Base-by-base conservation (phyloP, 495 filamentous ascomycete genomes). In the Astrothelium macrocarpum region DNA sequence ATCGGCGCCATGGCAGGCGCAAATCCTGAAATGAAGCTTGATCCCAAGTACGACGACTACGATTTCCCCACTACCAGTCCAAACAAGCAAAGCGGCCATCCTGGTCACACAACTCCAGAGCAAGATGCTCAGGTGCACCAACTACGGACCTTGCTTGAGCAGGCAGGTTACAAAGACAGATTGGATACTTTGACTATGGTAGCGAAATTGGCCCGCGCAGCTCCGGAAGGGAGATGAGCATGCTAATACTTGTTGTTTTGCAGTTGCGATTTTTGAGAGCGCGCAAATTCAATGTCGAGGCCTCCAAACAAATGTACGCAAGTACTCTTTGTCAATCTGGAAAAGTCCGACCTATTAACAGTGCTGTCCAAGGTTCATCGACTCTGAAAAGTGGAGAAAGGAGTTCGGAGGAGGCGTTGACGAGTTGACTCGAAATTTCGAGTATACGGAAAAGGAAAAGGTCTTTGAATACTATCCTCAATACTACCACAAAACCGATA, bases 401-500 rank as follows among this genome's bases (percentile, higher is more conserved):
- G 84, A 91, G 45, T 92, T 86, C 71, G 84, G 86, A 14, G 74
- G 72, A 59, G 75, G 75, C 60, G 90, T 95, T n/a, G 91, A 97
- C 75, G 81, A 95, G 45, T 83, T 93, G 20, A 82, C 90, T 61
- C 80, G 80, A 53, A 87, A 78, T 60, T 98, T 95, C 79, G 85
- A 92, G 43, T 96, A 96, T 75, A 80, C 78, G 29, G 95, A 97
- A 82, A 96, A 96, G 82, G 76, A 82, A 59, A 71, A 91, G 71
- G 83, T 98, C 53, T 94, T 91, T 79, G 78, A 93, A 74, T 97
- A 88, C 80, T 98, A 98, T 75, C 91, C 92, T 2, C 94, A 98
- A 79, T 98, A 94, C 80, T 98, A 98, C 76, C 94, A 98, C 83
- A 96, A 95, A 80, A 98, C 90, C 5, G 94, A 98, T 78, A 96